phyloP scores from a whole-genome alignment of 2,329 filamentous ascomycete genomes.

The Fusarium temperatum region DNA sequence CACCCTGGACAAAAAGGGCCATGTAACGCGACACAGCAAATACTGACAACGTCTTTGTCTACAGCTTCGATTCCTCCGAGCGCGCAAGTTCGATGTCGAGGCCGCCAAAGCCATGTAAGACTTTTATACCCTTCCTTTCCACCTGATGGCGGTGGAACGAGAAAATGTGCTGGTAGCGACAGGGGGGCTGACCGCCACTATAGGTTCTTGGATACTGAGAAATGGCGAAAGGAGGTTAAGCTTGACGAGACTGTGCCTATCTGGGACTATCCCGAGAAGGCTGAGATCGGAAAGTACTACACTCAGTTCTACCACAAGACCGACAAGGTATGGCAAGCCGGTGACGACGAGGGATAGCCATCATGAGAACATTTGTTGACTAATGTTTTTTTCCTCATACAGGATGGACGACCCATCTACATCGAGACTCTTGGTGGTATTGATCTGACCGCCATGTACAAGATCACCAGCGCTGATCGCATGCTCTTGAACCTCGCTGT shows the following conservation, averaged over 20 bases:
- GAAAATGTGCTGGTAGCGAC: conserved; percentile 19
- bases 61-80: conserved; percentile 88
- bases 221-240: conserved; percentile 88
- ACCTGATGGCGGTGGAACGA: conserved; percentile 30
- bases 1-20: conserved; percentile 6
- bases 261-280: conserved; percentile 89
- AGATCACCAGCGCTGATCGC: conserved; percentile 90
- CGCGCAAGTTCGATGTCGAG: conserved; percentile 92
- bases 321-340: conserved; percentile 69
- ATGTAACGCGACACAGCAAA: conserved; percentile 6
- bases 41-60: conserved; percentile 17
- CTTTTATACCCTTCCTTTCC: neutral
- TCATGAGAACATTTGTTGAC: conserved; percentile 16
- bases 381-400: conserved; percentile 17
- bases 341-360: neutral
- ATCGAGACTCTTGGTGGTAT: conserved; percentile 96
- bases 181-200: conserved; percentile 41
- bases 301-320: conserved; percentile 99
- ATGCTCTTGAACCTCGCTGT: conserved; percentile 97
- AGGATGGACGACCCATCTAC: conserved; percentile 97
- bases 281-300: conserved; percentile 88
- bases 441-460: conserved; percentile 87
- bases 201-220: conserved; percentile 91
- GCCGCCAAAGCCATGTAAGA: conserved; percentile 83
- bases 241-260: conserved; percentile 82